Conservation (phyloP, 345 rosid genomes). For the Rhizophora mangle region DNA sequence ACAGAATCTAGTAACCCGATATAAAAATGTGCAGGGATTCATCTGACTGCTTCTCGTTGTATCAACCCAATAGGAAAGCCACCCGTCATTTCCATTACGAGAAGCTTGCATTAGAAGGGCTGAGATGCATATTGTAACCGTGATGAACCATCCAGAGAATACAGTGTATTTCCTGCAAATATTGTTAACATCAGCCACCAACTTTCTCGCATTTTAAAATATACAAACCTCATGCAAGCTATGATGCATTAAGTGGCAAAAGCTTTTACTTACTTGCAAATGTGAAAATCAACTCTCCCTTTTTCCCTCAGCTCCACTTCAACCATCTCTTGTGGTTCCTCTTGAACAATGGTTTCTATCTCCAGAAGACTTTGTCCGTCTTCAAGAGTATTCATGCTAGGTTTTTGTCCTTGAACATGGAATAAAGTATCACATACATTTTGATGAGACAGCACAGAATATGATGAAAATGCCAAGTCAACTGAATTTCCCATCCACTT, state of each 20-base stretch:
- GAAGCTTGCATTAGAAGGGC: constrained; percentile 94
- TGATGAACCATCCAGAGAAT: constrained; percentile 71
- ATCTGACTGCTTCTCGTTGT: constrained; percentile 44
- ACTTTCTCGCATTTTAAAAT: background rate
- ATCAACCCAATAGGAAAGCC: constrained; percentile 96
- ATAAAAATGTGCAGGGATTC: constrained; percentile 28
- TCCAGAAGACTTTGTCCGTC: constrained; percentile 24
- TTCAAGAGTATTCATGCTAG: constrained; percentile 22
- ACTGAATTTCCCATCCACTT: constrained; percentile 72
- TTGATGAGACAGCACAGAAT: constrained; percentile 39
- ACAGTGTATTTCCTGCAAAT: constrained; percentile 68
- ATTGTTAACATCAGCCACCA: background rate
- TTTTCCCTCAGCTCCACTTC: constrained; percentile 73
- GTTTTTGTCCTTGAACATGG: constrained; percentile 24
- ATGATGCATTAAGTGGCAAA: constrained; percentile 5
- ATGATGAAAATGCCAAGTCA: constrained; percentile 50
- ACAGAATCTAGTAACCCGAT: constrained; percentile 44
- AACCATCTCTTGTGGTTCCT: constrained; percentile 47
- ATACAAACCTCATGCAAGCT: background rate
- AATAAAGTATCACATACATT: constrained; percentile 45
- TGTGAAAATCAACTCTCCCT: constrained; percentile 73
- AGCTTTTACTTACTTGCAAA: constrained; percentile 69
- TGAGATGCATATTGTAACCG: constrained; percentile 57
- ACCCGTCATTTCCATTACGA: constrained; percentile 85
- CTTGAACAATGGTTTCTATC: constrained; percentile 29